These are phyloP conservation scores for Magnusiomyces tetraspermus DNA, from an alignment of 1,139 yeast genomes.

Conservation along the genomic window DNA sequence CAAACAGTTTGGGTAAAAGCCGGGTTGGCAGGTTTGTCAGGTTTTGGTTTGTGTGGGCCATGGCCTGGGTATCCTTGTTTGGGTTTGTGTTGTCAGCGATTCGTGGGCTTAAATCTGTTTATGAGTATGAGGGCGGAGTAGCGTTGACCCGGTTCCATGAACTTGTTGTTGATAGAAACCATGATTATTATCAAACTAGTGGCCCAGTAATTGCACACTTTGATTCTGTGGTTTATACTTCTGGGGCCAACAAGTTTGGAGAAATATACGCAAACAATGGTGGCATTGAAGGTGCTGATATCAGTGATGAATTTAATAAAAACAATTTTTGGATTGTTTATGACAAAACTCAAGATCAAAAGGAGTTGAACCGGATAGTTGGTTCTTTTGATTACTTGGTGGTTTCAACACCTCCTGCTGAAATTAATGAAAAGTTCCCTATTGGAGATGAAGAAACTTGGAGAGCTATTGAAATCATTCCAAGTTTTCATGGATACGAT, in stretches of 20 bases:
- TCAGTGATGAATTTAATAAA: slow-evolving; percentile 17
- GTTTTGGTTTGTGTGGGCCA: slow-evolving; percentile 17
- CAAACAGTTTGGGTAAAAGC: slow-evolving; percentile 1
- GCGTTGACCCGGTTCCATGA: slow-evolving; percentile 52
- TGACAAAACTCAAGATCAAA: slow-evolving; percentile 61
- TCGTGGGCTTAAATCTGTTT: slow-evolving; percentile 57
- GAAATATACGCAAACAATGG: slow-evolving; percentile 37
- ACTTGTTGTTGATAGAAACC: no score
- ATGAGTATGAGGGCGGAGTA: slow-evolving; percentile 84
- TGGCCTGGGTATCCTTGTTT: slow-evolving; percentile 28
- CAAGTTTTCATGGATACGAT: slow-evolving; percentile 35
- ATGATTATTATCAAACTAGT: no score
- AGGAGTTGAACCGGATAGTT: slow-evolving; percentile 40
- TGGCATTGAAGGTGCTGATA: slow-evolving; percentile 5
- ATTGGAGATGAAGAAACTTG: slow-evolving; percentile 30
- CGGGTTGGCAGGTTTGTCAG: slow-evolving; percentile 1
- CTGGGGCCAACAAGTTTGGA: slow-evolving; percentile 73
- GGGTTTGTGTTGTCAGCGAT: slow-evolving; percentile 36
- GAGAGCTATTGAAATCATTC: slow-evolving; percentile 33
- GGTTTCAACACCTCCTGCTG: slow-evolving; percentile 32
- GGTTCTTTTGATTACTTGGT: slow-evolving; percentile 50
- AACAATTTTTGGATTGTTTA: slow-evolving; percentile 38
- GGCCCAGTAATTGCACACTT: slow-evolving; percentile 45
- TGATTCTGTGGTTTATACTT: slow-evolving; percentile 78
- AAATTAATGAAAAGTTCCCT: slow-evolving; percentile 21